Evolutionary conservation across 768 basidiomycete species (phyloP).

Genomic region (Boletus bicolor): DNA sequence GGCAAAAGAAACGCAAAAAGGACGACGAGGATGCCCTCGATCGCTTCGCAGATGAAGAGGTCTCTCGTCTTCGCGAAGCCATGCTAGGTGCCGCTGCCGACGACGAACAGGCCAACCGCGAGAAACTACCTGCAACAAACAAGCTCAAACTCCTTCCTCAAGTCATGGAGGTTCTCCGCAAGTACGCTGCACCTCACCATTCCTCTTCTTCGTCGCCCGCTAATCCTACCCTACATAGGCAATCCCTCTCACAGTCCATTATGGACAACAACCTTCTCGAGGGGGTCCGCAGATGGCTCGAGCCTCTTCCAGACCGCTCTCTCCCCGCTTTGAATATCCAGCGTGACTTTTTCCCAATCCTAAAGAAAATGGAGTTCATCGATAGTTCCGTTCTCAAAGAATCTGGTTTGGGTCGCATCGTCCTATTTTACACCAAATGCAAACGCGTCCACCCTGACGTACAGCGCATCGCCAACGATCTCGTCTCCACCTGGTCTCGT

Average conservation of each 20-base stretch:
- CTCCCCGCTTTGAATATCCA: slow-evolving; percentile 96
- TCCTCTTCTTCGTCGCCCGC: not conserved
- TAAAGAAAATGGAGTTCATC: slow-evolving; percentile 89
- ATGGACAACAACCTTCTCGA: slow-evolving; percentile 93
- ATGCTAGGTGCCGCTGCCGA: slow-evolving; percentile 87
- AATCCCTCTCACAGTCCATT: slow-evolving; percentile 85
- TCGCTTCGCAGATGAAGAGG: slow-evolving; percentile 85
- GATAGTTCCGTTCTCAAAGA: slow-evolving; percentile 89
- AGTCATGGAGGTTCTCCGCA: slow-evolving; percentile 90
- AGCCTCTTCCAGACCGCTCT: slow-evolving; percentile 89
- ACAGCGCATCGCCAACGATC: slow-evolving; percentile 73
- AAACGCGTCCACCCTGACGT: slow-evolving; percentile 84
- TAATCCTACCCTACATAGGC: slow-evolving; percentile 42
- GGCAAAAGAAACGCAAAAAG: slow-evolving; percentile 69
- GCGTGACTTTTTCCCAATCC: slow-evolving; percentile 78
- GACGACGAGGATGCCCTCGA: slow-evolving; percentile 83
- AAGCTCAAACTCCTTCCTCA: slow-evolving; percentile 86
- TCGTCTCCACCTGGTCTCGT: slow-evolving; percentile 83
- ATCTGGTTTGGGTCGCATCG: slow-evolving; percentile 81
- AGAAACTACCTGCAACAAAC: slow-evolving; percentile 75
- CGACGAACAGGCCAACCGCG: slow-evolving; percentile 76
- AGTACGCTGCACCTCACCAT: slow-evolving; percentile 47
- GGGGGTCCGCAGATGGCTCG: slow-evolving; percentile 87
- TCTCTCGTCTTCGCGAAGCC: slow-evolving; percentile 79
- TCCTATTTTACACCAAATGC: slow-evolving; percentile 95